A percentile compares a stretch with the other conserved stretches of the same genome.
Conservation (phyloP, 768 basidiomycete species). For the Gautieria morchelliformis region DNA sequence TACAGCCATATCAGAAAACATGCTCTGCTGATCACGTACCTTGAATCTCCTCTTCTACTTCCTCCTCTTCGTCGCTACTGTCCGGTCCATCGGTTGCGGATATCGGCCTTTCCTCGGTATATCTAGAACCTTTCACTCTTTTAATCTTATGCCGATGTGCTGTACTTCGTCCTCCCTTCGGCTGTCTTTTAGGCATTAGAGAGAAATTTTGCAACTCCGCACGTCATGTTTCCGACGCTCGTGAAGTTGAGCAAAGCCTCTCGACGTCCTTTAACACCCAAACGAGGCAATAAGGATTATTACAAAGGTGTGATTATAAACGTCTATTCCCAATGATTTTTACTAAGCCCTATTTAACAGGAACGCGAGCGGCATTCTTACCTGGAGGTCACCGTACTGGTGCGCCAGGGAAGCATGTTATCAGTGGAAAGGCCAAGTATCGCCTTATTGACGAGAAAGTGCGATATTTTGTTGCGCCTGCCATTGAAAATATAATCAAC, state of each 20-base stretch:
- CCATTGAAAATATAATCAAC: constrained; percentile 47
- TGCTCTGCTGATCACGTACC: not conserved
- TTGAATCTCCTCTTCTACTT: not conserved
- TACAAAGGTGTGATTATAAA: constrained; percentile 72
- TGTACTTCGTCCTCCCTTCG: not conserved
- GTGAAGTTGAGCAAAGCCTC: constrained; percentile 76
- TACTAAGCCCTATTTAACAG: constrained; percentile 26
- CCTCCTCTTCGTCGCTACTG: constrained; percentile 7
- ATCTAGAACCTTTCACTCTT: not conserved
- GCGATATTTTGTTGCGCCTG: constrained; percentile 75
- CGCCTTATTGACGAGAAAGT: constrained; percentile 75
- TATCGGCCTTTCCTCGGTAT: constrained; percentile 37
- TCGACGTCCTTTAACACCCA: constrained; percentile 70
- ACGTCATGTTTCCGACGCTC: constrained; percentile 57
- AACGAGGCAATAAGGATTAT: constrained; percentile 89
- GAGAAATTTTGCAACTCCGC: constrained; percentile 4
- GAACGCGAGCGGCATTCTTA: constrained; percentile 73
- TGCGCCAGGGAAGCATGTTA: constrained; percentile 78
- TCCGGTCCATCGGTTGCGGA: constrained; percentile 43
- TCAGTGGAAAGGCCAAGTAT: constrained; percentile 67
- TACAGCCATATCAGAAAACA: not conserved
- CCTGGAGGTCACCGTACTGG: constrained; percentile 83
- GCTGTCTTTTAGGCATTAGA: not conserved
- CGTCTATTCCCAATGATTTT: not conserved
- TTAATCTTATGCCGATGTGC: not conserved